Evolutionary conservation across 2,329 filamentous ascomycete species (phyloP).

Genomic region (Paraphaeosphaeria minitans): DNA sequence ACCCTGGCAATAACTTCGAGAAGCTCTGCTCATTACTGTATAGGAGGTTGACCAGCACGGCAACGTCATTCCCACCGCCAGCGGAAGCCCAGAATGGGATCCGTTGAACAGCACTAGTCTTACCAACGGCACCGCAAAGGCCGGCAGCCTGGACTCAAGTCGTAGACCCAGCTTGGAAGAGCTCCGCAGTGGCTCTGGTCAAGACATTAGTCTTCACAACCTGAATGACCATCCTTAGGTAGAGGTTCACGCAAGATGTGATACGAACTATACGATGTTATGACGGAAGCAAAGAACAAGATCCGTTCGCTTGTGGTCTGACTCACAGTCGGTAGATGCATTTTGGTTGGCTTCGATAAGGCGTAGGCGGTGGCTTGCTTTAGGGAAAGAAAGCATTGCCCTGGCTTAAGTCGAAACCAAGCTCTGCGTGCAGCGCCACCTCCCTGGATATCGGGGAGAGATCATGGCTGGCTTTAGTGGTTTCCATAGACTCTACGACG

Average conservation of each 20-base stretch:
- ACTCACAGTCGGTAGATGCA: not conserved
- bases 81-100: constrained; percentile 31
- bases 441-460: not conserved
- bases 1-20: not conserved
- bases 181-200: constrained; percentile 53
- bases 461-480: not conserved
- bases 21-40: constrained; percentile 15
- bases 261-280: constrained; percentile 3
- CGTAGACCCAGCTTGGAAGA: constrained; percentile 27
- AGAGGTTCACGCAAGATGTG: not conserved
- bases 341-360: not conserved
- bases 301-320: not conserved
- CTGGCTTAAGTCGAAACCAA: not conserved
- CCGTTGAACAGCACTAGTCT: constrained; percentile 27
- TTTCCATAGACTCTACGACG: not conserved
- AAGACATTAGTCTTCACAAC: constrained; percentile 69
- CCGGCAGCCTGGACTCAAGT: constrained; percentile 12
- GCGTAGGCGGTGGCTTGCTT: not conserved
- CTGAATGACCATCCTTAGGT: constrained; percentile 47
- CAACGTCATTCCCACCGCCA: constrained; percentile 59
- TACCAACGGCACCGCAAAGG: constrained; percentile 21
- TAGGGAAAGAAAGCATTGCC: not conserved
- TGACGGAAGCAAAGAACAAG: not conserved
- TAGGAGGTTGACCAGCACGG: constrained; percentile 59
- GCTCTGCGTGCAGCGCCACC: not conserved